Base-by-base conservation (phyloP, 106 monocot genomes). In the Vanilla planifolia region DNA sequence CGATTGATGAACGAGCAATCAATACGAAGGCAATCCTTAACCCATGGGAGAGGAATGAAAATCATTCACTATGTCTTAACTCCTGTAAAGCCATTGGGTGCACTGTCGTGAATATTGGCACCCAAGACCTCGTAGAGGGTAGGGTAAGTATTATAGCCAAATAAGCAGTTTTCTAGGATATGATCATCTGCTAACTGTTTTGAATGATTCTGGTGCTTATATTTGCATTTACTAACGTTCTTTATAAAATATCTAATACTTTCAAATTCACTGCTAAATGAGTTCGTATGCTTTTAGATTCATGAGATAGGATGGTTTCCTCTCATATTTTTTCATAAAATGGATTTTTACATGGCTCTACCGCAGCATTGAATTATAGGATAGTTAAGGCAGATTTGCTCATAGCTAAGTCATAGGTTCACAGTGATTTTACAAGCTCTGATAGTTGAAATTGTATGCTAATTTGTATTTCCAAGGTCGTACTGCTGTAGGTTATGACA, bases 41-140 rank as follows among this genome's bases (percentile, higher is more conserved):
- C 50, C 79, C 76, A 22, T 85, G 85, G 85, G 85, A 77, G 56
- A 77, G 44, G 66, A 77, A 73, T 29, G 79, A 85, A 64, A 85
- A 80, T 51, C 85, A 80, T 47, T 77, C 80, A 6, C 62, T 85
- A 35, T 80, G 77, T 44, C 65, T 85, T 15, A 85, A 85, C 52
- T 85, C 80, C 17, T 80, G 77, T 3, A 85, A 85, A 53, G 85
- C 85, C 0, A 85, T 85, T 59, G 80, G 85, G 25, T 85, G 85
- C 50, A 80, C 80, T 29, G 70, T 85, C 10, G 85, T 85, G 25
- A 85, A 80, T 64, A 85, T 85, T 61, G 85, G 85, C 34, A 85
- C 73, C 3, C 77, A 80, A 48, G 85, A 85, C 45, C 71, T 85
- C 36, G 77, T 71, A 37, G 85, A 85, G 71, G 80, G 80, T 33